Conservation (phyloP, 2,329 filamentous ascomycete species). For the Cadophora gregata region DNA sequence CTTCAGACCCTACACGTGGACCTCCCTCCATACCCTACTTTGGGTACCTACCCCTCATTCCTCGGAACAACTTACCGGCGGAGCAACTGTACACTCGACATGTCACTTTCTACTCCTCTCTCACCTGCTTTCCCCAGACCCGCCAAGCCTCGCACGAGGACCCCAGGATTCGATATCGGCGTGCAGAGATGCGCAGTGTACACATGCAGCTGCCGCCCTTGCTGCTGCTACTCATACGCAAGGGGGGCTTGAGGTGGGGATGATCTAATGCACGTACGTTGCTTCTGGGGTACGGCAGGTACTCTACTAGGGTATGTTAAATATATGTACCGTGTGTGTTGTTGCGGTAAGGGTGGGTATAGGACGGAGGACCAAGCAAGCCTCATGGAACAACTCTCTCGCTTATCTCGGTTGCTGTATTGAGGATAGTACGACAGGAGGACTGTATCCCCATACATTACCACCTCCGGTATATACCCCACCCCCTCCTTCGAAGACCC, state of each 20-base stretch:
- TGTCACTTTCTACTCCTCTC: neutral
- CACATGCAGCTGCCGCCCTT: neutral
- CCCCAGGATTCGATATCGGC: neutral
- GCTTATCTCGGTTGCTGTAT: conserved; percentile 19
- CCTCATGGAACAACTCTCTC: conserved; percentile 17
- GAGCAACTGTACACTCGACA: conserved; percentile 4
- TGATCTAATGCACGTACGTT: conserved; percentile 5
- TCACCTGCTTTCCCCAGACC: neutral
- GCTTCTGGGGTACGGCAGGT: neutral
- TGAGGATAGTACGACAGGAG: neutral
- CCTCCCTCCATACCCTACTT: neutral
- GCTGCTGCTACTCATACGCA: neutral
- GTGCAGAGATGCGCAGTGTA: neutral
- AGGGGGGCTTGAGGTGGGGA: neutral
- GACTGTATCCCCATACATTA: neutral
- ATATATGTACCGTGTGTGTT: neutral
- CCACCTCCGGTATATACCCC: conserved; percentile 15
- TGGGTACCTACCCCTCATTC: conserved; percentile 2
- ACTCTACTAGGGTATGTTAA: neutral
- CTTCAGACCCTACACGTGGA: conserved; percentile 5
- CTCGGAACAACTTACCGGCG: conserved; percentile 17
- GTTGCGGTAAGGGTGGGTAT: neutral
- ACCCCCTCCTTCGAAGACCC: conserved; percentile 1
- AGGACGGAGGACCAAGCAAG: neutral
- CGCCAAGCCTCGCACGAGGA: neutral